A percentile compares a stretch with the other conserved stretches of the same genome.
Conservation (phyloP, 768 basidiomycete genomes). For the Amyloporia xantha region DNA sequence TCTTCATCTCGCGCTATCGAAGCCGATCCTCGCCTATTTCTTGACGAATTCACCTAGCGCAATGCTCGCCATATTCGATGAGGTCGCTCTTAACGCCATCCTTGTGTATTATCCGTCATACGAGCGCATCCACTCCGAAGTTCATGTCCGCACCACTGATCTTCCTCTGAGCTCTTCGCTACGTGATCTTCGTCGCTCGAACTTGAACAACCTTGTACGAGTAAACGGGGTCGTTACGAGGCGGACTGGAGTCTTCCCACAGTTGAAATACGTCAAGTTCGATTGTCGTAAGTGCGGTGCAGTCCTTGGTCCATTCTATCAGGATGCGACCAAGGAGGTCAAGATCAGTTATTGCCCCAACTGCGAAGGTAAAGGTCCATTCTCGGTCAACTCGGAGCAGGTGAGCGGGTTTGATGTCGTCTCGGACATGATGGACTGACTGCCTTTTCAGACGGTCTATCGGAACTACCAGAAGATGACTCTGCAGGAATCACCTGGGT, state of each 20-base stretch:
- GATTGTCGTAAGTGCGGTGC: conserved; percentile 93
- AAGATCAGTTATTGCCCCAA: conserved; percentile 91
- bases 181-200: conserved; percentile 86
- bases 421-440: neutral
- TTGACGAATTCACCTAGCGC: conserved; percentile 89
- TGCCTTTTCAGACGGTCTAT: conserved; percentile 75
- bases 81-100: conserved; percentile 90
- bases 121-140: conserved; percentile 94
- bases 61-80: conserved; percentile 93
- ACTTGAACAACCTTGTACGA: conserved; percentile 93
- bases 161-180: conserved; percentile 86
- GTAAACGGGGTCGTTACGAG: conserved; percentile 95
- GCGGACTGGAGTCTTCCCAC: conserved; percentile 96
- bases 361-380: conserved; percentile 94
- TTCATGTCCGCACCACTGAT: conserved; percentile 95
- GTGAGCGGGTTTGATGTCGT: conserved; percentile 31
- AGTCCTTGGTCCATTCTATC: conserved; percentile 95
- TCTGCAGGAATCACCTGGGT: conserved; percentile 94
- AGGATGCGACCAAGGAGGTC: conserved; percentile 92
- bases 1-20: conserved; percentile 86
- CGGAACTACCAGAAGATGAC: conserved; percentile 99
- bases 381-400: conserved; percentile 94
- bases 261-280: conserved; percentile 98
- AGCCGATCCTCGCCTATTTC: conserved; percentile 96
- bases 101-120: conserved; percentile 94